Percentiles rank a stretch among this genome's conserved stretches.
Conservation (phyloP, 345 rosid genomes). For the Alliaria petiolata region DNA sequence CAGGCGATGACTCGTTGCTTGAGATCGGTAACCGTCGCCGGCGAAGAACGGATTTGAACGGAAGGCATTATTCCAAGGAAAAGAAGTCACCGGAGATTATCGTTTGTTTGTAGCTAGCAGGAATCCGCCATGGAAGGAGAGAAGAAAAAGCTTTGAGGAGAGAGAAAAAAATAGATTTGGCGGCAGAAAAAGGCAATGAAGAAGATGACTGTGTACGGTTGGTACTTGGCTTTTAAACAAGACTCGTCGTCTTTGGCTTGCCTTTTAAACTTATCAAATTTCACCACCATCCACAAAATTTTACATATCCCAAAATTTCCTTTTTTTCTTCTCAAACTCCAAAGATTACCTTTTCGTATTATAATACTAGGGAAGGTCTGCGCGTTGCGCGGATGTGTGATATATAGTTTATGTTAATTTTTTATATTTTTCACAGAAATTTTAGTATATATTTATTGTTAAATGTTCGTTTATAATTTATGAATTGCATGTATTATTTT, state of each 20-base stretch:
- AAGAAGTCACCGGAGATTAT: background rate
- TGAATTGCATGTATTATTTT: too few species aligned
- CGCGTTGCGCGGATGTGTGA: too few species aligned
- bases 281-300: conserved; percentile 12
- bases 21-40: conserved; percentile 42
- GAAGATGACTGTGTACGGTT: conserved; percentile 22
- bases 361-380: too few species aligned
- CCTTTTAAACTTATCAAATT: conserved; percentile 31
- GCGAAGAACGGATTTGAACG: conserved; percentile 38
- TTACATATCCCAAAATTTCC: background rate
- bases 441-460: too few species aligned
- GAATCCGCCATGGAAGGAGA: background rate
- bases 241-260: conserved; percentile 14
- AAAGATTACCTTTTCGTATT: background rate
- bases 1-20: conserved; percentile 75
- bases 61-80: conserved; percentile 27
- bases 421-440: too few species aligned
- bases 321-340: background rate
- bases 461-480: too few species aligned
- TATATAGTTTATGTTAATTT: too few species aligned
- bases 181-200: conserved; percentile 21
- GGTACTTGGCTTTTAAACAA: conserved; percentile 27
- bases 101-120: background rate
- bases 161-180: conserved; percentile 10
- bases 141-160: background rate